Evolutionary conservation across 2,329 filamentous ascomycete genomes (phyloP), one percentile per base, ranked within the genome.

Genomic region (Aaosphaeria arxii): DNA sequence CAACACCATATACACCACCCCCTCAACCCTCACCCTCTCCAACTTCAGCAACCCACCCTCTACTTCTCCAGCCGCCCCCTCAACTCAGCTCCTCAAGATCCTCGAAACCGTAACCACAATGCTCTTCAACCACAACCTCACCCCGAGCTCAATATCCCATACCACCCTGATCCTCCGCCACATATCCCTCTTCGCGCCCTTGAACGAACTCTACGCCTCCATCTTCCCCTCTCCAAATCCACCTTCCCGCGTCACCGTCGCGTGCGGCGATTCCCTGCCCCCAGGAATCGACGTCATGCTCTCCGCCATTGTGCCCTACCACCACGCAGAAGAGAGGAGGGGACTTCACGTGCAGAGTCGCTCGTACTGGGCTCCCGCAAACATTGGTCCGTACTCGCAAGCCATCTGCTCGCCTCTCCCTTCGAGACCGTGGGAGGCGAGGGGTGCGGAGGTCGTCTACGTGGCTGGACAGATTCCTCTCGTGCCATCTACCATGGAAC

Each of bases 361-460:
- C 36, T 95, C 90, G 7, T 97, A 97, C 76, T 99, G 94, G 94
- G 94, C 94, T 0, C 94, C 94, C 0, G 92, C 94, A 17, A 97
- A 97, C 63, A 97, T 99, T 46, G 94, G 94, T 0, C 94, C 94
- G 0, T 97, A 97, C 70, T 96, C 91, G 47, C 94, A 99, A 73
- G 90, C 91, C 4, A 84, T 94, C 43, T 77, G 80, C 2, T 72
- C 83, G 7, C 75, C 75, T 7, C 61, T 77, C 46, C 28, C 13
- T 33, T 35, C 43, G 4, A 52, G 61, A 17, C 33, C 43, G 7
- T 51, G 41, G 13, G 58, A 59, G 39, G 50, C 48, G 17, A 47
- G 59, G 11, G 44, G 11, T 30, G 6, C 24, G 7, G 35, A 57
- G 64, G 6, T 81, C 7, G 75, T 92, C 11, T 85, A 84, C 46